Evolutionary conservation across 1,139 yeast genomes (phyloP), one percentile per base, ranked within the genome.

Genomic region (Geotrichum aggregatum): DNA sequence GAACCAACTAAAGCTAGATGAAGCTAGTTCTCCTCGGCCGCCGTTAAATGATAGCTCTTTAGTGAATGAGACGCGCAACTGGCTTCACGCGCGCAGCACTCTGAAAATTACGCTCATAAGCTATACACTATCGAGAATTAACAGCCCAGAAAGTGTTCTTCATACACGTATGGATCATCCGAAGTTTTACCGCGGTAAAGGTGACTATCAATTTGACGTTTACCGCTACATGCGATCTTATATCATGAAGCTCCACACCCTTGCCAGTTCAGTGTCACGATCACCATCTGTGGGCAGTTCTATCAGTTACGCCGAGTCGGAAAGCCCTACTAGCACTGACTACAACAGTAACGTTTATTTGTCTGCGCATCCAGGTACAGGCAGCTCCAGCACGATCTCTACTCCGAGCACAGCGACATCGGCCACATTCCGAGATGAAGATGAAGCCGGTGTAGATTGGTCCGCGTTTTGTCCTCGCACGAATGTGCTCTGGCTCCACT

Each of bases 51-150:
- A 18, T 14, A 31, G 42, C 13, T 30, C 45, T 30, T 33, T 43
- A 8, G 43, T 35, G 26, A 45, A 36, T 14, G 55, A 47, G 42
- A 59, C 18, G 45, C 49, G 43, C 46, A 54, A 24, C 30, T 44
- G 41, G 14, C 35, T 44, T 41, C 42, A 19, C 54, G 56, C 38
- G 22, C 54, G 44, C 18, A 50, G 52, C 16, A 39, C 53, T 3
- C 59, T 67, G 14, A 65, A 67, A 48, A 79, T 80, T 11, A 77
- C 79, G 7, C 61, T 83, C n/a, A 77, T 82, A 54, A 85, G 80
- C 61, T 79, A 77, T 58, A 77, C 83, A 2, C 68, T 80, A 19
- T 73, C 83, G 7, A 69, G 87, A 53, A 77, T 71, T 19, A 59
- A 61, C 13, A 58, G 60, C 11, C 53, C 56, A 10, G 58, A 53